A percentile compares a stretch with the other conserved stretches of the same genome.
phyloP scores from a whole-genome alignment of 192 early-diverging fungal genomes.

The Coemansia sp. region DNA sequence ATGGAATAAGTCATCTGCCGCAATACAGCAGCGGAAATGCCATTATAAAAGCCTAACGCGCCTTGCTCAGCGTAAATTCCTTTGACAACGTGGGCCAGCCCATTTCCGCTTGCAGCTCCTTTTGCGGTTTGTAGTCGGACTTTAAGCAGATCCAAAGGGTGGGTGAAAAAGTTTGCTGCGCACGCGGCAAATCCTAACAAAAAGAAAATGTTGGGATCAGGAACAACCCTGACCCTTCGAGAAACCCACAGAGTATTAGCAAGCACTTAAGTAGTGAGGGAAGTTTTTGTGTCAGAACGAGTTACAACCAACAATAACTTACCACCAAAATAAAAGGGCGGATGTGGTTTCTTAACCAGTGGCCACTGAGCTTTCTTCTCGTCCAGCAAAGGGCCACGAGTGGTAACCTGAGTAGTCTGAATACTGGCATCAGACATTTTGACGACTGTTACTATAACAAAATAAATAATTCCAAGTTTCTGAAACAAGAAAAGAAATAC shows the following conservation, averaged over 20 bases:
- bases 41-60: constrained; percentile 64
- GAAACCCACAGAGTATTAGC: not conserved
- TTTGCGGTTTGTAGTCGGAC: constrained; percentile 88
- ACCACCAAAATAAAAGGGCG: constrained; percentile 51
- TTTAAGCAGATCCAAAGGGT: constrained; percentile 86
- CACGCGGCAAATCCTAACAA: constrained; percentile 49
- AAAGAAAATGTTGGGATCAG: not conserved
- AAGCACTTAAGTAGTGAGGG: not conserved
- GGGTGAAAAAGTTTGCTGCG: constrained; percentile 61
- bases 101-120: constrained; percentile 38
- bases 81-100: constrained; percentile 65
- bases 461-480: not conserved
- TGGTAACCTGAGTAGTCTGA: not conserved
- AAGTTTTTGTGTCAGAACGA: not conserved
- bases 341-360: constrained; percentile 41
- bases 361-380: constrained; percentile 22
- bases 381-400: not conserved
- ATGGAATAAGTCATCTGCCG: constrained; percentile 82
- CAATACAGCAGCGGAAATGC: constrained; percentile 69
- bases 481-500: constrained; percentile 1
- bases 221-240: no score
- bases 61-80: constrained; percentile 67
- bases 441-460: not conserved
- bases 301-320: constrained; percentile 4
- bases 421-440: constrained; percentile 8